These are phyloP conservation scores for Mucor lusitanicus DNA, from an alignment of 371 early-diverging fungal genomes.

Conservation along the genomic window DNA sequence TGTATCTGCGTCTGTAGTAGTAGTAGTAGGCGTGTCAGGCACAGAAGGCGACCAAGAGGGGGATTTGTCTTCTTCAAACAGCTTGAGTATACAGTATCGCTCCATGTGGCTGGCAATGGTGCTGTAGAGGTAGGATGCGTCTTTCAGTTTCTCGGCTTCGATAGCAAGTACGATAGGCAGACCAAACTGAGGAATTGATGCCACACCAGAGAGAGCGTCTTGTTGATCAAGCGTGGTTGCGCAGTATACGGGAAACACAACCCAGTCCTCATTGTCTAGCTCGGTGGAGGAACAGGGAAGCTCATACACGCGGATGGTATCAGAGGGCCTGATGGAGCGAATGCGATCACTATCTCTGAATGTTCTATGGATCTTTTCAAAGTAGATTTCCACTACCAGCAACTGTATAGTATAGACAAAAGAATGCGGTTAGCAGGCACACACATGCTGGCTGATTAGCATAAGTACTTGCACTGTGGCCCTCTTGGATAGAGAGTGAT, in stretches of 20 bases:
- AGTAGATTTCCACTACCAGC: conserved; percentile 56
- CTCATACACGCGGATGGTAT: conserved; percentile 63
- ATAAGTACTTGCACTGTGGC: neutral
- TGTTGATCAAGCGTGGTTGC: conserved; percentile 4
- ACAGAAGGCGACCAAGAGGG: neutral
- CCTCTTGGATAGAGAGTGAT: neutral
- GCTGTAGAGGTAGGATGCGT: conserved; percentile 16
- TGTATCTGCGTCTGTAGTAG: neutral
- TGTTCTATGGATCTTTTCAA: conserved; percentile 54
- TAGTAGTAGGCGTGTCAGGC: neutral
- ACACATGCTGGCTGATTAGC: no score
- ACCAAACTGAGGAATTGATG: conserved; percentile 24
- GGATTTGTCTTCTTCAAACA: conserved; percentile 3
- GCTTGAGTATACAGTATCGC: conserved; percentile 17
- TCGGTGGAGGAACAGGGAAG: conserved; percentile 33
- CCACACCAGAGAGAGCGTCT: neutral
- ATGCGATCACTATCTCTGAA: conserved; percentile 55
- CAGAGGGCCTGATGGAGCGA: conserved; percentile 44
- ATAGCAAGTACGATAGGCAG: conserved; percentile 36
- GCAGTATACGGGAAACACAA: conserved; percentile 44
- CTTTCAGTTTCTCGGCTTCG: conserved; percentile 10
- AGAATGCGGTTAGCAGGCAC: neutral
- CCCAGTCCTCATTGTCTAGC: conserved; percentile 8
- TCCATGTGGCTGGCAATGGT: conserved; percentile 30
- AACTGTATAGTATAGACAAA: conserved; percentile 26